Base-by-base conservation (phyloP, 2,329 filamentous ascomycete species). In the Phoma sp. region DNA sequence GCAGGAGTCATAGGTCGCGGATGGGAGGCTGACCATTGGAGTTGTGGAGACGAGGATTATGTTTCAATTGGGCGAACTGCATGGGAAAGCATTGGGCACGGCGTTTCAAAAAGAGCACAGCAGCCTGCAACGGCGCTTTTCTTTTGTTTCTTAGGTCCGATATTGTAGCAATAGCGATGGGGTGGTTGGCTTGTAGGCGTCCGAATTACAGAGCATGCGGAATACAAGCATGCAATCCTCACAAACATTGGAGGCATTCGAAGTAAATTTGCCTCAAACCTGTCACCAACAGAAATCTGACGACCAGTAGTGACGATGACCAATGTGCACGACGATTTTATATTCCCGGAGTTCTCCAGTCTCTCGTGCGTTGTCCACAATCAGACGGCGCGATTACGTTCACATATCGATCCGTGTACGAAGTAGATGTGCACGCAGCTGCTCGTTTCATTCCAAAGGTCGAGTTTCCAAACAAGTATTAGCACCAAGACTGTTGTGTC, bases 1-100 rank as follows among this genome's bases (percentile, higher is more conserved):
- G 72, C 56, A 67, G 55, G 68, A 70, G 36, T 62, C 59, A 42
- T 68, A 57, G n/a, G n/a, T n/a, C n/a, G 60, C 37, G 38, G 39
- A n/a, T 5, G 37, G 25, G 20, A n/a, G n/a, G n/a, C n/a, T 32
- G 42, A 38, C 38, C 42, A 53, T 30, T 54, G 40, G 45, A 43
- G 49, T 32, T 39, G 47, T 33, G 39, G 36, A 48, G 40, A 34
- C 33, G 53, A 47, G 37, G 54, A 43, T 53, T 56, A 20, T 39
- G 51, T 36, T 59, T 62, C 46, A 21, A 57, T 60, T 59, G 59
- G 61, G 61, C 61, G 61, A 53, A 59, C 34, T 49, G 51, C 53
- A 54, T 58, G 43, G 50, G 53, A 42, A 54, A 62, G 63, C 64
- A 67, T 65, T 56, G 60, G 61, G 55, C 54, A 66, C 40, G 66